Evolutionary conservation across 768 basidiomycete genomes (phyloP).

Genomic region (Trametes elegans): DNA sequence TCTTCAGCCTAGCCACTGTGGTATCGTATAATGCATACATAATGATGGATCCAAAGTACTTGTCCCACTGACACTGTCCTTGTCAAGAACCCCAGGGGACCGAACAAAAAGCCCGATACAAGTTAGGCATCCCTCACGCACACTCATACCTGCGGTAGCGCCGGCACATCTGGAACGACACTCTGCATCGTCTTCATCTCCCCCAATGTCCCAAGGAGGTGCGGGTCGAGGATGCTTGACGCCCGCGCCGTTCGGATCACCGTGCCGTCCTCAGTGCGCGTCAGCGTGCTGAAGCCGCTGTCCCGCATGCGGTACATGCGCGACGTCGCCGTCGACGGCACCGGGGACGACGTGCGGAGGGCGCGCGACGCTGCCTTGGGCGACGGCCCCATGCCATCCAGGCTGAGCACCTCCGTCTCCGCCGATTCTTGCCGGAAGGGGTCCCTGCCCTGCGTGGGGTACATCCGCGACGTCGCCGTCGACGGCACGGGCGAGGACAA

Average conservation of each 20-base stretch:
- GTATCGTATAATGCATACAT: no score
- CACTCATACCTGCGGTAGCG: not conserved
- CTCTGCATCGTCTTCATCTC: slow-evolving; percentile 5
- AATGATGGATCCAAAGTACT: no score
- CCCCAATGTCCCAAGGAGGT: not conserved
- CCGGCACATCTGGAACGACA: not conserved
- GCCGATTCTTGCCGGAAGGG: no score
- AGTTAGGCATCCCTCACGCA: not conserved
- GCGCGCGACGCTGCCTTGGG: no score
- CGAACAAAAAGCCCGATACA: not conserved
- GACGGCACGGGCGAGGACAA: not conserved
- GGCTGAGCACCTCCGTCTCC: no score
- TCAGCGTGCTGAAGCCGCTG: not conserved
- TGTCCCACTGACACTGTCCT: no score
- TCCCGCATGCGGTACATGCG: slow-evolving; percentile 4
- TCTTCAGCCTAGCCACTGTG: no score
- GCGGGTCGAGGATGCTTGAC: slow-evolving; percentile 7
- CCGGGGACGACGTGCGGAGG: not conserved
- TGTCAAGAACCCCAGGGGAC: not conserved
- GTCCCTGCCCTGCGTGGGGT: no score
- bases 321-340: not conserved
- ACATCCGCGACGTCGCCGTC: slow-evolving; percentile 3
- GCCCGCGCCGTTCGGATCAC: not conserved
- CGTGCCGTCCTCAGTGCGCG: not conserved
- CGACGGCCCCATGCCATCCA: no score